These are phyloP conservation scores for Lasiodiplodia sp. DNA, from an alignment of 2,329 filamentous ascomycete genomes.

Conservation along the genomic window DNA sequence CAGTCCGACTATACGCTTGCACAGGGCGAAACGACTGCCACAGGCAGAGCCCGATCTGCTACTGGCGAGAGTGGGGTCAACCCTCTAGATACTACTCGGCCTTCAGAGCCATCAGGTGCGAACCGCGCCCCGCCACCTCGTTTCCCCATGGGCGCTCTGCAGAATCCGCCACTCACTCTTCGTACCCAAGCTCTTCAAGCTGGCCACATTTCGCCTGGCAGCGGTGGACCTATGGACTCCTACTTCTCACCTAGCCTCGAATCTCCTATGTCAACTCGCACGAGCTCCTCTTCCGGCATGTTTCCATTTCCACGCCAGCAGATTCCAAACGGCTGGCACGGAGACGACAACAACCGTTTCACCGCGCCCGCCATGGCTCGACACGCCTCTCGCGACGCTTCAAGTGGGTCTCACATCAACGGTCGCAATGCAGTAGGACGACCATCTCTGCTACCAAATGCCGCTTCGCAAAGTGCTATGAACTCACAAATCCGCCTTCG, in stretches of 20 bases:
- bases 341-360: conserved; percentile 79
- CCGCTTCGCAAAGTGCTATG: conserved; percentile 55
- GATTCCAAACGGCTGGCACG: conserved; percentile 70
- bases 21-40: conserved; percentile 76
- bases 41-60: conserved; percentile 76
- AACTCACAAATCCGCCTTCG: conserved; percentile 75
- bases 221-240: conserved; percentile 73
- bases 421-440: conserved; percentile 71
- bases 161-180: conserved; percentile 66
- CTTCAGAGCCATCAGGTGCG: conserved; percentile 44
- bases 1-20: conserved; percentile 61
- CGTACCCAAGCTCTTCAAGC: conserved; percentile 65
- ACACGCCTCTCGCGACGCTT: conserved; percentile 78
- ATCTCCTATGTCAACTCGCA: conserved; percentile 77
- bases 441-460: conserved; percentile 78
- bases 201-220: conserved; percentile 63
- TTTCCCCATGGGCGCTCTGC: conserved; percentile 69
- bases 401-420: conserved; percentile 68
- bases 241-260: conserved; percentile 92
- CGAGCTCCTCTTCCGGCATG: conserved; percentile 75
- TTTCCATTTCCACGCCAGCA: conserved; percentile 81
- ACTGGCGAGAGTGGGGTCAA: conserved; percentile 70
- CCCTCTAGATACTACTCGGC: conserved; percentile 40
- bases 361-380: conserved; percentile 88
- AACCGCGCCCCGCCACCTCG: conserved; percentile 70